Conservation (phyloP, 177 flowering plant species). For the Vitis hybrid region DNA sequence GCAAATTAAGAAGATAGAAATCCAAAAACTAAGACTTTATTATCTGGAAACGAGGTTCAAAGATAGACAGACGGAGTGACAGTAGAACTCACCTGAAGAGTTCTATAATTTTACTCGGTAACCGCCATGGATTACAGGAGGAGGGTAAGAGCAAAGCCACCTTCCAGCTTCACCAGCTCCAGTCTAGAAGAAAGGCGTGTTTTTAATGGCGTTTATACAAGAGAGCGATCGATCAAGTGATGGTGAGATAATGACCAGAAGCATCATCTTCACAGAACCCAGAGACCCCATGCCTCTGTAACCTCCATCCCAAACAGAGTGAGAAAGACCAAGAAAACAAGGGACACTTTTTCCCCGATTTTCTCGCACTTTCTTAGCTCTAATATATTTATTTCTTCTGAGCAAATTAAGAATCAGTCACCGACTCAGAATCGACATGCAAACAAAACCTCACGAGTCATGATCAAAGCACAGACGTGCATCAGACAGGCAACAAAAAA, state of each 20-base stretch:
- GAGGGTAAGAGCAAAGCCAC: not conserved
- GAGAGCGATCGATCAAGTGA: not conserved
- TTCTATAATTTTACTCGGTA: not conserved
- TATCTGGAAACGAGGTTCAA: not conserved
- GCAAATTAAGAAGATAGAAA: not conserved
- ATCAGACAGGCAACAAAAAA: conserved; percentile 11
- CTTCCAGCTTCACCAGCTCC: conserved; percentile 7
- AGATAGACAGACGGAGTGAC: not conserved
- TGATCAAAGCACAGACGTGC: conserved; percentile 28
- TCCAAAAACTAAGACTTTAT: not conserved
- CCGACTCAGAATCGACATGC: conserved; percentile 16
- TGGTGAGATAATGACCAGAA: conserved; percentile 1
- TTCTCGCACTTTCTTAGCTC: conserved; percentile 19
- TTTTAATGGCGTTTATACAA: not conserved
- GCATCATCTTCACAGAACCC: conserved; percentile 10
- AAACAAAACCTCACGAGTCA: conserved; percentile 22
- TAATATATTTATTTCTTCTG: no score
- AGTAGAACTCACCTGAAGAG: conserved; percentile 8
- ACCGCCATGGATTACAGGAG: conserved; percentile 2
- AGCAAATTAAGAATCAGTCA: conserved; percentile 7
- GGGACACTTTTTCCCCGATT: conserved; percentile 20
- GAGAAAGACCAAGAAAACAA: not conserved
- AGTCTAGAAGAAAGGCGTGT: not conserved
- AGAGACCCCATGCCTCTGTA: conserved; percentile 13
- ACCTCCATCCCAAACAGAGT: conserved; percentile 15